phyloP scores from a whole-genome alignment of 768 basidiomycete species.

The Naganishia randhawae region DNA sequence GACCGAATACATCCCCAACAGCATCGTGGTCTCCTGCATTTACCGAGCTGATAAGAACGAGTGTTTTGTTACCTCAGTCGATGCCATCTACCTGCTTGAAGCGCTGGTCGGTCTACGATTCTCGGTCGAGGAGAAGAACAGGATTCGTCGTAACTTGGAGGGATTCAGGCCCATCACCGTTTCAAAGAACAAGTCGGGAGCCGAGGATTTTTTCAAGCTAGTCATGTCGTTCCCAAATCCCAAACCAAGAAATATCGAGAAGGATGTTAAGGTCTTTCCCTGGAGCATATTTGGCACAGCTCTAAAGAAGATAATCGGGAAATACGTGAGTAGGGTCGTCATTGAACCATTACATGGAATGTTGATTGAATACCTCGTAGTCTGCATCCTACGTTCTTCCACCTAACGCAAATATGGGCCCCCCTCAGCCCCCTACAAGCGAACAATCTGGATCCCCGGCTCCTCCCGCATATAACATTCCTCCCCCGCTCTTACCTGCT shows the following conservation, averaged over 20 bases:
- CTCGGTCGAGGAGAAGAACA: conserved; percentile 92
- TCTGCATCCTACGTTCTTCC: conserved; percentile 39
- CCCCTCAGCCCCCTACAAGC: conserved; percentile 19
- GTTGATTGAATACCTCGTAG: conserved; percentile 23
- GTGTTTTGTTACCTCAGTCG: conserved; percentile 90
- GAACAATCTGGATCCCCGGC: conserved; percentile 22
- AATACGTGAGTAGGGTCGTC: conserved; percentile 51
- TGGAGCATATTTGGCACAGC: conserved; percentile 54
- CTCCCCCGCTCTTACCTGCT: conserved; percentile 28
- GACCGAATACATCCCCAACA: conserved; percentile 67
- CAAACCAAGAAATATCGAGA: conserved; percentile 93
- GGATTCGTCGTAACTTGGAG: conserved; percentile 90
- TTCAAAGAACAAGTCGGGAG: conserved; percentile 74
- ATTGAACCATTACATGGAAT: not conserved
- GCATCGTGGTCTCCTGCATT: conserved; percentile 91
- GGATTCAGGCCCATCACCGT: conserved; percentile 86
- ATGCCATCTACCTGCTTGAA: conserved; percentile 89
- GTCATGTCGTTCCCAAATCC: conserved; percentile 96
- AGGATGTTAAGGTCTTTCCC: conserved; percentile 68
- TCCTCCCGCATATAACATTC: conserved; percentile 23
- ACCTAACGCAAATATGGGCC: conserved; percentile 33
- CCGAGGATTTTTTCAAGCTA: conserved; percentile 82
- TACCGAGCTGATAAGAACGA: conserved; percentile 70
- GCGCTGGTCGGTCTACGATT: conserved; percentile 70
- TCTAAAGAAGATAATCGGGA: conserved; percentile 54